Conservation (phyloP, 305 asterid genomes). For the Solanum aculeatissimum region DNA sequence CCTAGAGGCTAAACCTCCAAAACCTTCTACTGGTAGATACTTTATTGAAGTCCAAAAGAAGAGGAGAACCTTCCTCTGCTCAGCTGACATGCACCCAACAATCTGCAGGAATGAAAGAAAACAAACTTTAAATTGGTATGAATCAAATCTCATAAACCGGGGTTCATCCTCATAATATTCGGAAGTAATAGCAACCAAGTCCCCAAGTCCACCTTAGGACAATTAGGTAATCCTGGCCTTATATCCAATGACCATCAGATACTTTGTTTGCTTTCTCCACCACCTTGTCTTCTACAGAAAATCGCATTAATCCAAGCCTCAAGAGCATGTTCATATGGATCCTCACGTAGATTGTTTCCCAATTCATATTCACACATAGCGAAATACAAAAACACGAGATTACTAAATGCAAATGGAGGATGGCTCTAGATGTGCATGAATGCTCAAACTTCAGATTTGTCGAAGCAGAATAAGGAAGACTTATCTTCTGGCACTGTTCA, state of each 20-base stretch:
- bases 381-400: neutral
- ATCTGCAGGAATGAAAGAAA: slow-evolving; percentile 23
- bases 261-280: neutral
- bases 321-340: neutral
- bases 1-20: slow-evolving; percentile 71
- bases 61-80: slow-evolving; percentile 74
- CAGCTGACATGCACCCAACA: slow-evolving; percentile 65
- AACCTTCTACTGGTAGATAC: slow-evolving; percentile 81
- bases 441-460: neutral
- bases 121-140: neutral
- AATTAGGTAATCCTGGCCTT: neutral
- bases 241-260: neutral
- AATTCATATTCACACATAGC: neutral
- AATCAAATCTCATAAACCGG: neutral
- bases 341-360: neutral
- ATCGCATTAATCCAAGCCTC: neutral
- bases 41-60: slow-evolving; percentile 97
- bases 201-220: neutral
- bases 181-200: neutral
- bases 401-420: neutral
- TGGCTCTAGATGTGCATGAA: neutral
- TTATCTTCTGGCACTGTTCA: neutral
- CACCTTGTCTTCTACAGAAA: neutral
- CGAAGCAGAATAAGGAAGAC: neutral
- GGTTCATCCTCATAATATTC: neutral